Evolutionary conservation across 2,329 filamentous ascomycete genomes (phyloP).

Genomic region (Didymellaceae sp.): DNA sequence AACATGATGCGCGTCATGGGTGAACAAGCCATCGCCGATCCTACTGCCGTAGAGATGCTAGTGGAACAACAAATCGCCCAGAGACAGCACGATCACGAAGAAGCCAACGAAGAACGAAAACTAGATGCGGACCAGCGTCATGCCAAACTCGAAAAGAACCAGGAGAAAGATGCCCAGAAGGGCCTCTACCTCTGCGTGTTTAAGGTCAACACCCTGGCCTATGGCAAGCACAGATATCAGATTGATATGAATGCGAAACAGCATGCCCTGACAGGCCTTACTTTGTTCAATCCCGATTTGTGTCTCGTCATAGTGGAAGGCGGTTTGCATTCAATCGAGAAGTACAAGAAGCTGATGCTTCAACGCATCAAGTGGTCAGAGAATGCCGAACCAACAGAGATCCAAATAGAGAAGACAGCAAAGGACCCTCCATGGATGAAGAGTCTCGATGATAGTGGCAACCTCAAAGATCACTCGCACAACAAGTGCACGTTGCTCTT

Average conservation of each 20-base stretch:
- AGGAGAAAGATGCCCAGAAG: conserved; percentile 85
- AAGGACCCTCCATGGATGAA: conserved; percentile 75
- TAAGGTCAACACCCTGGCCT: conserved; percentile 86
- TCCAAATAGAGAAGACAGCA: conserved; percentile 64
- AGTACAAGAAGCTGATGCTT: conserved; percentile 92
- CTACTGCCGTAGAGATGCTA: conserved; percentile 92
- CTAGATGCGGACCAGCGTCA: conserved; percentile 85
- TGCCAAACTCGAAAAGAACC: conserved; percentile 82
- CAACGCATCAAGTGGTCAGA: conserved; percentile 95
- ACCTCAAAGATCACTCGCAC: conserved; percentile 77
- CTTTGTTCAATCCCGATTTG: conserved; percentile 87
- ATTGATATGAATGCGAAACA: conserved; percentile 93
- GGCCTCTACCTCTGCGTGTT: conserved; percentile 88
- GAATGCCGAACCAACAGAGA: conserved; percentile 72
- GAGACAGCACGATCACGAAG: conserved; percentile 77
- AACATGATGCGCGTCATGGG: conserved; percentile 98
- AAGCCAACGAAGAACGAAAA: conserved; percentile 82
- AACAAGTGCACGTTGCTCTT: conserved; percentile 88
- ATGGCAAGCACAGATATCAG: conserved; percentile 92
- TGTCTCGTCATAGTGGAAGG: conserved; percentile 92
- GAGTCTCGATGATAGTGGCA: conserved; percentile 77
- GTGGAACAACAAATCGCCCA: conserved; percentile 94
- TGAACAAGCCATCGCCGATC: conserved; percentile 91
- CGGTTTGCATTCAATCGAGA: conserved; percentile 79
- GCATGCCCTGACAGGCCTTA: conserved; percentile 83